phyloP scores from a whole-genome alignment of 2,329 filamentous ascomycete genomes.

The Periconia sp. region DNA sequence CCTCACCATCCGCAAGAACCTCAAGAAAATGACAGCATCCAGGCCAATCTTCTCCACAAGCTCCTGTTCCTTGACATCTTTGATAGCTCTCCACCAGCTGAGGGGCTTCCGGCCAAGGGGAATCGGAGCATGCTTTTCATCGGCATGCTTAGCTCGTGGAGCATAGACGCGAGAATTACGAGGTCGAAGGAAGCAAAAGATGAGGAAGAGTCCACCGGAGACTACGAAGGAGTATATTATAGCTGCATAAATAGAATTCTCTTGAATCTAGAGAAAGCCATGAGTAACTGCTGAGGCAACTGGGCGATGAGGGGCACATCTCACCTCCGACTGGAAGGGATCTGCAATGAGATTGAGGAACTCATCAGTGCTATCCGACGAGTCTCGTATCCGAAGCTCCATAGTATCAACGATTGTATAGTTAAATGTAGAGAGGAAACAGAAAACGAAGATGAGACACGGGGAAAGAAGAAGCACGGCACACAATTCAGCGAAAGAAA shows the following conservation, averaged over 20 bases:
- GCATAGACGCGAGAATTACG: conserved; percentile 92
- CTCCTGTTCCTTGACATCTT: conserved; percentile 76
- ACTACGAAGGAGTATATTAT: conserved; percentile 80
- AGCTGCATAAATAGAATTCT: conserved; percentile 76
- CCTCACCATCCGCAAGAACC: conserved; percentile 86
- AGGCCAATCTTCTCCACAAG: conserved; percentile 84
- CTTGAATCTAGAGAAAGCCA: conserved; percentile 54
- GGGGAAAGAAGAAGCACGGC: too few species aligned
- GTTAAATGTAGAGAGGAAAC: conserved; percentile 3
- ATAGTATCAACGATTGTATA: not conserved
- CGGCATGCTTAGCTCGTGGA: conserved; percentile 90
- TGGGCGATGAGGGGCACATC: not conserved
- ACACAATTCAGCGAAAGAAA: too few species aligned
- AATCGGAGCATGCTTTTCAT: conserved; percentile 86
- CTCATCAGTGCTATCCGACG: conserved; percentile 28
- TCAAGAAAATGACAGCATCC: conserved; percentile 88
- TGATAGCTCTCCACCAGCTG: conserved; percentile 80
- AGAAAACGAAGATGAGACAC: too few species aligned
- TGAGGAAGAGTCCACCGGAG: conserved; percentile 73
- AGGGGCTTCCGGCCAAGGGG: conserved; percentile 84
- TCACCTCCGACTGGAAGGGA: conserved; percentile 46
- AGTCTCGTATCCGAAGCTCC: not conserved
- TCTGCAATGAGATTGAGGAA: conserved; percentile 50
- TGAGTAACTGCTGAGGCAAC: conserved; percentile 1
- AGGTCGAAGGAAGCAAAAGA: conserved; percentile 89